Evolutionary conservation across 1,284 basidiomycete species (phyloP), one percentile per base, ranked within the genome.

Genomic region (Phaffia rhodozyma): DNA sequence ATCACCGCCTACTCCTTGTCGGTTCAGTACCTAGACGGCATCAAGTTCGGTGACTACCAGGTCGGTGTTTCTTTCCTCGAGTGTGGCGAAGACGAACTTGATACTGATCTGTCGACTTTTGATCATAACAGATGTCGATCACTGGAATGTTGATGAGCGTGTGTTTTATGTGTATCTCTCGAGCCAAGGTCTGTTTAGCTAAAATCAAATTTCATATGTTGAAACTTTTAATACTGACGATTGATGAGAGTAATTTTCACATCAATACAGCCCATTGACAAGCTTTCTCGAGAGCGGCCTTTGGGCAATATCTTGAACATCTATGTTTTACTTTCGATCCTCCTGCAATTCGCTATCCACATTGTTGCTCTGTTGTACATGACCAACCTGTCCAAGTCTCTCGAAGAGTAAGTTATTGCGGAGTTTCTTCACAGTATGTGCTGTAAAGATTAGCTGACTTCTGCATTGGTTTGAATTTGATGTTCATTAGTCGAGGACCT

Each of bases 81-180:
- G 13, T 29, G n/a, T 1, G 32, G 20, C n/a, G 21, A 27, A 9
- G 25, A n/a, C 11, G 11, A 53, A 20, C 32, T 32, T 18, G 32
- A 27, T 43, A 25, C n/a, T 61, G 34, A 61, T 25, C 51, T 27
- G 16, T 20, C 1, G 25, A 18, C 18, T 7, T 34, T 20, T 7
- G 7, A 0, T 23, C 30, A 30, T 7, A 43, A 7, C 89, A 94
- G 72, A 86, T 91, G 23, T 92, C 90, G 1, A 84, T 93, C 66
- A 91, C 86, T 0, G 91, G 92, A 27, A 91, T 96, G 84, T 79
- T 96, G 71, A 94, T 96, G 91, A 91, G 88, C 34, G 88, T 96
- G 32, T 97, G 92, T 76, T 97, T 97, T 83, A 78, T 94, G 75
- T 96, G 90, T 73, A 96, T 96, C 67, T 96, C 91, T 54, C 84